Conservation (phyloP, 306 rosid species). For the Inga laurina region DNA sequence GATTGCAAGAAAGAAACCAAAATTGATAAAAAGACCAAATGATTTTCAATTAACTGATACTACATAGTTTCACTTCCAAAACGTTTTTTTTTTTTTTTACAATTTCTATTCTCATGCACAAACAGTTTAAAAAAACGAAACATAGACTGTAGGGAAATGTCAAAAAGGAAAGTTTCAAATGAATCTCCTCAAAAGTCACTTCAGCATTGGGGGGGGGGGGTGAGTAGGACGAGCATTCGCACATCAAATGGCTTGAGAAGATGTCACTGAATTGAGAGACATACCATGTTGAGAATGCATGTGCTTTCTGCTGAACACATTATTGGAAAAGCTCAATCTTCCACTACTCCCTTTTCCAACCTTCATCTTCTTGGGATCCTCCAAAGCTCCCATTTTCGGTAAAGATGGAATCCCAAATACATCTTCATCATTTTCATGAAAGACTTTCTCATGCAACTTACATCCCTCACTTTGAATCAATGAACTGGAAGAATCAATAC, state of each 20-base stretch:
- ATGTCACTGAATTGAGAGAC: slow-evolving; percentile 15
- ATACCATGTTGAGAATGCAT: slow-evolving; percentile 43
- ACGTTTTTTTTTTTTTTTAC: not conserved
- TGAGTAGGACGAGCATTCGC: not conserved
- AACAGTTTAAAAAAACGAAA: not conserved
- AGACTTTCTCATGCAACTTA: slow-evolving; percentile 39
- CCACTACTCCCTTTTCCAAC: slow-evolving; percentile 37
- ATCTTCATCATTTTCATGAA: slow-evolving; percentile 37
- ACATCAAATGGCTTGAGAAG: slow-evolving; percentile 5
- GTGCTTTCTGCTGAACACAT: slow-evolving; percentile 36
- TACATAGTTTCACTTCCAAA: not conserved
- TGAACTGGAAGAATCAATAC: slow-evolving; percentile 28
- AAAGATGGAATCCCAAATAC: slow-evolving; percentile 49
- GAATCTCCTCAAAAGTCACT: slow-evolving; percentile 24
- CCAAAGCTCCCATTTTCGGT: slow-evolving; percentile 37
- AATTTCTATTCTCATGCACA: not conserved
- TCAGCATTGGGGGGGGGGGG: not conserved
- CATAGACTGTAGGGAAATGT: slow-evolving; percentile 2
- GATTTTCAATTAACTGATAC: not conserved
- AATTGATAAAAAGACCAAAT: slow-evolving; percentile 4
- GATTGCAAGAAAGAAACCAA: slow-evolving; percentile 13
- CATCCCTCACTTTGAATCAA: slow-evolving; percentile 40
- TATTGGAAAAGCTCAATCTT: slow-evolving; percentile 42
- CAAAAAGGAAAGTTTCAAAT: not conserved
- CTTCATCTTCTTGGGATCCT: slow-evolving; percentile 43